These are phyloP conservation scores for Centella asiatica DNA, from an alignment of 129 eudicot genomes.

Conservation along the genomic window DNA sequence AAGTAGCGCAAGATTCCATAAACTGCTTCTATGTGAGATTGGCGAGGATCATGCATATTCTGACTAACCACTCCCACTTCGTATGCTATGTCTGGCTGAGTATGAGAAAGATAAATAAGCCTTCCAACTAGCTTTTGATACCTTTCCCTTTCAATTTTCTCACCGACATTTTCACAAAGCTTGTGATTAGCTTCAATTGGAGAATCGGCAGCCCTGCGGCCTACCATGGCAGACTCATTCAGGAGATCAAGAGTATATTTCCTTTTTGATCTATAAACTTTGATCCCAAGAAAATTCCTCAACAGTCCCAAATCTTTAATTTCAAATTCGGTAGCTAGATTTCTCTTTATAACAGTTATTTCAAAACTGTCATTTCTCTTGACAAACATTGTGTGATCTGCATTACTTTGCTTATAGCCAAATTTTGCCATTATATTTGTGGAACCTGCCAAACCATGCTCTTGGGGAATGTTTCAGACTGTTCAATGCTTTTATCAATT, in stretches of 20 bases:
- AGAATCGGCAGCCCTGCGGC: neutral
- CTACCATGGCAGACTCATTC: neutral
- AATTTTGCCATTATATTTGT: neutral
- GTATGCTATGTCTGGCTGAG: too few relatives aligned
- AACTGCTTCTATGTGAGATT: too few relatives aligned
- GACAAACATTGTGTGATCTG: neutral
- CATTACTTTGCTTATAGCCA: neutral
- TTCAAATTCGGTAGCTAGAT: neutral
- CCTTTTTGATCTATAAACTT: neutral
- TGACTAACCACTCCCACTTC: too few relatives aligned
- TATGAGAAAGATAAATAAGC: too few relatives aligned
- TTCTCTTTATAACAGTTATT: neutral
- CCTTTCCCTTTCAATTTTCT: too few relatives aligned
- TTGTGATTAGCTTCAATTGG: neutral
- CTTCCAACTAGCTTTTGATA: too few relatives aligned
- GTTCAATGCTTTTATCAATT: neutral
- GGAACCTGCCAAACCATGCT: neutral
- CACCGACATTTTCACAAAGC: too few relatives aligned
- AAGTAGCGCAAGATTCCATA: too few relatives aligned
- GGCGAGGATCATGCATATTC: too few relatives aligned
- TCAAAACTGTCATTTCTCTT: neutral
- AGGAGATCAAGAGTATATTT: neutral
- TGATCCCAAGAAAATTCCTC: neutral
- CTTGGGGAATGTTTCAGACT: slow-evolving; percentile 2
- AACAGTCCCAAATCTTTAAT: neutral